Evolutionary conservation across 1,139 yeast species (phyloP).

Genomic region (Spencermartinsiella ligniputridi): DNA sequence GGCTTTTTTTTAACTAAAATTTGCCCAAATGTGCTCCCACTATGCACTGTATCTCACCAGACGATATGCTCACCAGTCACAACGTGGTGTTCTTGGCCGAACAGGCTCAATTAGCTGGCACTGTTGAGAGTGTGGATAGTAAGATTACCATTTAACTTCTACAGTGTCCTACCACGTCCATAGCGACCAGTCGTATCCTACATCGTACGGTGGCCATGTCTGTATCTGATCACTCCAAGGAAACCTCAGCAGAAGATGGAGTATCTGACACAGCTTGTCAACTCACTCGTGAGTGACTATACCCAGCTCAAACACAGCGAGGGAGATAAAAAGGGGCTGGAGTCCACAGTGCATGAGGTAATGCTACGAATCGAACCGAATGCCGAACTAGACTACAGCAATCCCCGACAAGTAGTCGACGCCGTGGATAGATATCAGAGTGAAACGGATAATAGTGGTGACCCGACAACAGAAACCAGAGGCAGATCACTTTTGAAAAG

Average conservation of each 20-base stretch:
- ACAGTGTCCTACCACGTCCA: too few relatives aligned
- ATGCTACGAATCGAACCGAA: background rate
- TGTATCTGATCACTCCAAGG: background rate
- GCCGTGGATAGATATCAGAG: background rate
- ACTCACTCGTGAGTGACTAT: background rate
- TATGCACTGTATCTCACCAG: too few relatives aligned
- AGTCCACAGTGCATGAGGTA: background rate
- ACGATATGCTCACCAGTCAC: too few relatives aligned
- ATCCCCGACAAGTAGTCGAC: background rate
- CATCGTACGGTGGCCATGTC: conserved; percentile 5
- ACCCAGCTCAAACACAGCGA: background rate
- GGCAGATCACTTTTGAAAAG: conserved; percentile 19
- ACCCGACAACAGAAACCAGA: too few relatives aligned
- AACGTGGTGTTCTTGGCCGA: too few relatives aligned
- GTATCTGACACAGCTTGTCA: background rate
- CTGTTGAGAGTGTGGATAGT: too few relatives aligned
- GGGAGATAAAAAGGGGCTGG: background rate
- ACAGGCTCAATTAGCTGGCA: too few relatives aligned
- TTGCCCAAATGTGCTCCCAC: too few relatives aligned
- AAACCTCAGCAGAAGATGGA: background rate
- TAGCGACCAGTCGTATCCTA: conserved; percentile 14
- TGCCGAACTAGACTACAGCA: background rate
- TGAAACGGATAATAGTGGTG: background rate
- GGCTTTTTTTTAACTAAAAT: too few relatives aligned
- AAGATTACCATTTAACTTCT: too few relatives aligned